These are phyloP conservation scores for Pseudogymnoascus sp. DNA, from an alignment of 2,329 filamentous ascomycete genomes.

Conservation along the genomic window DNA sequence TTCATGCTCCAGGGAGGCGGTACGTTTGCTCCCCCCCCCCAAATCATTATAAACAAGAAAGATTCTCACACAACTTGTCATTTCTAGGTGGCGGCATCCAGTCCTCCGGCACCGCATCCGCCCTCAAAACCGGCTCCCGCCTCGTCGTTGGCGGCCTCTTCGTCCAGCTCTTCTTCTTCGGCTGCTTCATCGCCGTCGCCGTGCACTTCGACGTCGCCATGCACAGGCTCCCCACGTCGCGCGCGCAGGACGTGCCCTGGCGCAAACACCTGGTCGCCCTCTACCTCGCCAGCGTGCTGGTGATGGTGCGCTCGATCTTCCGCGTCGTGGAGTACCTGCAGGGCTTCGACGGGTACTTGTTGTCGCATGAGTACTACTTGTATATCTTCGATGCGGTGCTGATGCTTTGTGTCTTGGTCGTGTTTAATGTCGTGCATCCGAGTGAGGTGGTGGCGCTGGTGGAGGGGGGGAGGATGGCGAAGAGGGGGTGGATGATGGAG, in stretches of 20 bases:
- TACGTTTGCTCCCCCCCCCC: background rate
- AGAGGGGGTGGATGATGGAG: background rate
- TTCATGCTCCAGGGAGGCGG: constrained; percentile 36
- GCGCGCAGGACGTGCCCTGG: constrained; percentile 17
- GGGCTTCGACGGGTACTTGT: constrained; percentile 34
- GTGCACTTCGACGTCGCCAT: constrained; percentile 37
- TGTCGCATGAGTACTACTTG: constrained; percentile 34
- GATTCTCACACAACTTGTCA: no score
- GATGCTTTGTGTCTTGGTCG: constrained; percentile 32
- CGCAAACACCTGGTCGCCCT: constrained; percentile 33
- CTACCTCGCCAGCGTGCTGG: constrained; percentile 33
- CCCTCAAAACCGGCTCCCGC: constrained; percentile 28
- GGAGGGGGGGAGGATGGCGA: background rate
- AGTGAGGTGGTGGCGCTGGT: constrained; percentile 18
- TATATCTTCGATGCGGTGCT: constrained; percentile 36
- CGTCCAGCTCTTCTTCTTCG: constrained; percentile 43
- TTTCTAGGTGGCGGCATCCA: constrained; percentile 24
- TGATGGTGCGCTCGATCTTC: constrained; percentile 37
- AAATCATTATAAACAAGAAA: no score
- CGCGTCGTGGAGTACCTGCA: constrained; percentile 38
- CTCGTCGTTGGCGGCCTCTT: constrained; percentile 40
- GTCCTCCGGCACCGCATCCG: constrained; percentile 17
- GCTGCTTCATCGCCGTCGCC: constrained; percentile 38
- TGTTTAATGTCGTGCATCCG: constrained; percentile 31
- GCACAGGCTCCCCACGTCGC: constrained; percentile 21